These are phyloP conservation scores for Eucalyptus viminalis DNA, from an alignment of 345 rosid genomes.

Conservation along the genomic window DNA sequence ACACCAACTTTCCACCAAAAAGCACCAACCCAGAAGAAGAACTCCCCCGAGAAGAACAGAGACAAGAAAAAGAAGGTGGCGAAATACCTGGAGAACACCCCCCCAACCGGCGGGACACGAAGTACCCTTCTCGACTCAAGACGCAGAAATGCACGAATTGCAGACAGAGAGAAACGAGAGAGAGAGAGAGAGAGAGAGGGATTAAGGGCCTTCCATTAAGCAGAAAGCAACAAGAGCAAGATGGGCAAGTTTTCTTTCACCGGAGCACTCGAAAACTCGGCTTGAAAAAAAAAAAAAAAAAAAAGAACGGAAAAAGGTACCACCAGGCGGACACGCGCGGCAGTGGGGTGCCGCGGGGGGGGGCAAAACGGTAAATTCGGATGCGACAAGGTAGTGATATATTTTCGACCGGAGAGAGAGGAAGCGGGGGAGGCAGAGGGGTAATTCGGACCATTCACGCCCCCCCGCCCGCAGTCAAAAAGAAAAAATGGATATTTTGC, in stretches of 20 bases:
- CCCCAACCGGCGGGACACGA: not conserved
- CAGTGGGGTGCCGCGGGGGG: not conserved
- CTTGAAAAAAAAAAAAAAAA: not conserved
- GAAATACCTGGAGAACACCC: not conserved
- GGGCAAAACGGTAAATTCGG: not conserved
- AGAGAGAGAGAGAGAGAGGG: not conserved
- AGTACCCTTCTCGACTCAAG: not conserved
- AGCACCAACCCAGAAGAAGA: not conserved
- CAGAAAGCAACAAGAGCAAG: constrained; percentile 40
- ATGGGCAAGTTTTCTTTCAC: not conserved
- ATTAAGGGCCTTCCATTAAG: constrained; percentile 54
- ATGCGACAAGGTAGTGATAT: not conserved
- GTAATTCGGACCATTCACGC: not conserved
- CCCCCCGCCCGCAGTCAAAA: not conserved
- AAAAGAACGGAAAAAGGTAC: not conserved
- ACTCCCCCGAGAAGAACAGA: not conserved
- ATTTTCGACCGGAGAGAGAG: not conserved
- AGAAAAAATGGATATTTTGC: not conserved
- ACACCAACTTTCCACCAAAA: not conserved
- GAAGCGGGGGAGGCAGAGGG: not conserved
- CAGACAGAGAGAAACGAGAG: not conserved
- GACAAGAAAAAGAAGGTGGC: not conserved
- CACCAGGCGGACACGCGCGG: not conserved
- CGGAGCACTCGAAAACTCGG: not conserved
- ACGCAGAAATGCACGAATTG: constrained; percentile 9